Base-by-base conservation (phyloP, 2,329 filamentous ascomycete genomes). In the Fusarium sp. region DNA sequence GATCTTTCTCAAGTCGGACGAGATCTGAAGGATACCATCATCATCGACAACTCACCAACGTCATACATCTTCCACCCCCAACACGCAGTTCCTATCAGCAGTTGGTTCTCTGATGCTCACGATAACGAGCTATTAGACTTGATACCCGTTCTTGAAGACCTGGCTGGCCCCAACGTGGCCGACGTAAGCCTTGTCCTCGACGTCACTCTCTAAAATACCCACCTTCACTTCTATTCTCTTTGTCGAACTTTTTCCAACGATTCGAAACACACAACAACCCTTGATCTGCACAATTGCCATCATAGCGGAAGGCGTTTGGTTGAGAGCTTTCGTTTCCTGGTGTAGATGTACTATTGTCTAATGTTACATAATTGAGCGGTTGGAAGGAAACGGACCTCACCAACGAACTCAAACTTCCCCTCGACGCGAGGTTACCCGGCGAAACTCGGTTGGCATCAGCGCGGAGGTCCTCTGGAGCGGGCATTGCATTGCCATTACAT, bases 1-100 rank as follows among this genome's bases (percentile, higher is more conserved):
- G 96, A 99, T 79, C 87, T 99, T 60, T 98, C 96, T 50, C 96
- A 98, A 85, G 91, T 99, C 63, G 96, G 96, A 56, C 91, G 96
- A 71, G 94, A 98, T 79, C 88, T 99, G 61, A 93, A 93, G 80
- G 95, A 99, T 78, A 99, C 95, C 18, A 99, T 99, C 78, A 99
- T 99, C 79, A 99, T 99, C 77, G 96, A 99, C 84, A 99, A 99
- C 82, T 98, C 96, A 50, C 96, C 96, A 2, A 99, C 96, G 4
- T 98, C 95, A 11, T 99, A 99, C 84, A 98, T 99, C 76, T 99
- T 99, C 87, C 96, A 99, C 79, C 96, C 96, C 23, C 95, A 99
- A 83, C 96, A 99, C 80, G 96, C 96, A 66, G 95, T 99, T 54
- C 96, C 96, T 25, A 99, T 99, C 83, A 97, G 94, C 87, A 98